These are phyloP conservation scores for Pyrenochaeta sp. DNA, from an alignment of 2,329 filamentous ascomycete species.

Conservation along the genomic window DNA sequence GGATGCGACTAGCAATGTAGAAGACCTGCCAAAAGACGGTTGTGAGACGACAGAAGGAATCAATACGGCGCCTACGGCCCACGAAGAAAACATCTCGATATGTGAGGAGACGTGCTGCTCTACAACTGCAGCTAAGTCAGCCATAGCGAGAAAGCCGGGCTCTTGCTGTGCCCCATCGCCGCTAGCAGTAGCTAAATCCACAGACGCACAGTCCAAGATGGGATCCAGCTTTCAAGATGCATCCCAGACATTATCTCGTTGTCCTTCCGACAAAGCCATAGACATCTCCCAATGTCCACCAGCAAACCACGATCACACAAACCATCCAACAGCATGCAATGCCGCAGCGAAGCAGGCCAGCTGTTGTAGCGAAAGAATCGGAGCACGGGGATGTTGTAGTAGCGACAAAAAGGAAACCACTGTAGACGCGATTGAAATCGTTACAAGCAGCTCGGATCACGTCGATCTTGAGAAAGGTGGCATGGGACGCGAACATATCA, in stretches of 20 bases:
- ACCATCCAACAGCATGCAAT: background rate
- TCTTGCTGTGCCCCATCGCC: too few species aligned
- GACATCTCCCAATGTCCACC: too few species aligned
- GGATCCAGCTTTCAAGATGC: too few species aligned
- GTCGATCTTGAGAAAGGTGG: constrained; percentile 35
- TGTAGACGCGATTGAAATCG: background rate
- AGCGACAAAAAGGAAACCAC: background rate
- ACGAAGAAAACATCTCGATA: too few species aligned
- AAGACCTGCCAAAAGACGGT: background rate
- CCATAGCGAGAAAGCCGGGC: too few species aligned
- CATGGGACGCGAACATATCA: constrained; percentile 60
- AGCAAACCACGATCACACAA: too few species aligned
- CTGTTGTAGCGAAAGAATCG: background rate
- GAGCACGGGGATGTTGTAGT: background rate
- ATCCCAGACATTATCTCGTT: too few species aligned
- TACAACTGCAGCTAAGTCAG: too few species aligned
- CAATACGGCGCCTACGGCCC: background rate
- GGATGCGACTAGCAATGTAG: background rate
- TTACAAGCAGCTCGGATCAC: background rate
- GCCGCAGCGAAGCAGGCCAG: background rate
- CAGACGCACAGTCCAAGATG: too few species aligned
- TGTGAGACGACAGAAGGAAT: background rate
- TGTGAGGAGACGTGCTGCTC: too few species aligned
- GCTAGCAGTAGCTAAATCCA: too few species aligned
- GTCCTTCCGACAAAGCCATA: too few species aligned